Percentiles rank a stretch among this genome's conserved stretches.
Conservation (phyloP, 495 filamentous ascomycete genomes). For the Sordaria brevicollis region DNA sequence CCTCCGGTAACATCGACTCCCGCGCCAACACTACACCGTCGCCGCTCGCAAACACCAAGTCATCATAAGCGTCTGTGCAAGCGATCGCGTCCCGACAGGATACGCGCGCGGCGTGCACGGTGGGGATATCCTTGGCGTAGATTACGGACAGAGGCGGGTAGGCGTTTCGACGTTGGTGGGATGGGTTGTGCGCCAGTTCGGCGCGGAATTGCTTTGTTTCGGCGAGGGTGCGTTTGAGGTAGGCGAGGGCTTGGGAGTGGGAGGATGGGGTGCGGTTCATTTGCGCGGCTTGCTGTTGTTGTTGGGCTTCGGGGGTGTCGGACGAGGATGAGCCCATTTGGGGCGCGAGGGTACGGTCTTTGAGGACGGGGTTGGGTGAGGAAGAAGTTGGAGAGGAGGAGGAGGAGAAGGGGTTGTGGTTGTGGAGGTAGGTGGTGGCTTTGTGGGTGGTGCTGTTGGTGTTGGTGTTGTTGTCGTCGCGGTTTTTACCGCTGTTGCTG, state of each 20-base stretch:
- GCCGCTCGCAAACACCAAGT: conserved; percentile 75
- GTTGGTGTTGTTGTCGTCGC: not conserved
- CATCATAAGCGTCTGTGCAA: conserved; percentile 71
- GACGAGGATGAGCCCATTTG: conserved; percentile 35
- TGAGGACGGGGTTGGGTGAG: conserved; percentile 10
- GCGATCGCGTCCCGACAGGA: conserved; percentile 52
- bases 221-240: conserved; percentile 67
- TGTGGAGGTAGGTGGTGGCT: not conserved
- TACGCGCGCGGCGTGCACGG: conserved; percentile 70
- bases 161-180: conserved; percentile 48
- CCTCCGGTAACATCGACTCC: conserved; percentile 76
- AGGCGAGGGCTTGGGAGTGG: conserved; percentile 41
- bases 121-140: conserved; percentile 80
- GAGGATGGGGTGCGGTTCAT: conserved; percentile 8
- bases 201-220: conserved; percentile 63
- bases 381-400: no score
- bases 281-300: conserved; percentile 8
- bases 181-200: conserved; percentile 51
- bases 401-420: not conserved
- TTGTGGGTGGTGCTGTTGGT: not conserved
- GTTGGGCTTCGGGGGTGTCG: conserved; percentile 10
- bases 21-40: conserved; percentile 83
- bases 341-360: conserved; percentile 36
- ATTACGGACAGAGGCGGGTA: conserved; percentile 83
- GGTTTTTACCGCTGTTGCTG: conserved; percentile 16